Conservation (phyloP, 2,329 filamentous ascomycete species). For the Pseudohalonectria lignicola region DNA sequence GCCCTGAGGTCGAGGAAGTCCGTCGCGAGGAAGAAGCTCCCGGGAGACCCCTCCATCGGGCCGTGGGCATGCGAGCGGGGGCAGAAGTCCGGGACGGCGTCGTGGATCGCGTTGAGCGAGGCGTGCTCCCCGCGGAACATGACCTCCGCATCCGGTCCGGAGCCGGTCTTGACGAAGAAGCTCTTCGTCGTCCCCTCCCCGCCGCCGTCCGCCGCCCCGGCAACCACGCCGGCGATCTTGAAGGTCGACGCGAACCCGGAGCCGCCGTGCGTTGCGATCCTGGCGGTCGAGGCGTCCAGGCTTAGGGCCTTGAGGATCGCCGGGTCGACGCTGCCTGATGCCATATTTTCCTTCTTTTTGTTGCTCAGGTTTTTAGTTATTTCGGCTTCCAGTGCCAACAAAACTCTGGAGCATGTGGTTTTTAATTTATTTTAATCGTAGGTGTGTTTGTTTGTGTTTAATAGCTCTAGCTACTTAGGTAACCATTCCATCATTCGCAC, state of each 20-base stretch:
- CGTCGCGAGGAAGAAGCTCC: slow-evolving; percentile 51
- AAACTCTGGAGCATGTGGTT: too few relatives aligned
- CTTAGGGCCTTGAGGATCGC: slow-evolving; percentile 51
- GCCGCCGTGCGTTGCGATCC: slow-evolving; percentile 49
- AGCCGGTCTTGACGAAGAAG: slow-evolving; percentile 66
- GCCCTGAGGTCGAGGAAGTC: slow-evolving; percentile 66
- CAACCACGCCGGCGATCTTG: slow-evolving; percentile 13
- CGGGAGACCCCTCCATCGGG: slow-evolving; percentile 38
- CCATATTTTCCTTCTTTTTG: slow-evolving; percentile 10
- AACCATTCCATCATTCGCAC: too few relatives aligned
- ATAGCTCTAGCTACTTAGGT: too few relatives aligned
- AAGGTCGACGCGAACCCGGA: slow-evolving; percentile 60
- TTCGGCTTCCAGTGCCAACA: too few relatives aligned
- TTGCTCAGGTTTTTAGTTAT: too few relatives aligned
- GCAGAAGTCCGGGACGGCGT: slow-evolving; percentile 61
- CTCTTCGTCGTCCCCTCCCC: slow-evolving; percentile 8
- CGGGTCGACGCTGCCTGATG: slow-evolving; percentile 43
- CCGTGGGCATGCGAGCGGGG: slow-evolving; percentile 69
- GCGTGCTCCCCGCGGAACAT: slow-evolving; percentile 78
- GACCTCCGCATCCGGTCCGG: slow-evolving; percentile 42
- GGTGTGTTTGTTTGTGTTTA: too few relatives aligned
- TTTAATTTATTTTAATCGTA: too few relatives aligned
- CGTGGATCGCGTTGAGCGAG: slow-evolving; percentile 73
- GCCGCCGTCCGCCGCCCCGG: slow-evolving; percentile 1
- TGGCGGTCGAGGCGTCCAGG: slow-evolving; percentile 42